Percentiles rank a stretch among this genome's conserved stretches.
These are phyloP conservation scores for Fusarium mundagurra DNA, from an alignment of 2,329 filamentous ascomycete genomes.

Conservation along the genomic window DNA sequence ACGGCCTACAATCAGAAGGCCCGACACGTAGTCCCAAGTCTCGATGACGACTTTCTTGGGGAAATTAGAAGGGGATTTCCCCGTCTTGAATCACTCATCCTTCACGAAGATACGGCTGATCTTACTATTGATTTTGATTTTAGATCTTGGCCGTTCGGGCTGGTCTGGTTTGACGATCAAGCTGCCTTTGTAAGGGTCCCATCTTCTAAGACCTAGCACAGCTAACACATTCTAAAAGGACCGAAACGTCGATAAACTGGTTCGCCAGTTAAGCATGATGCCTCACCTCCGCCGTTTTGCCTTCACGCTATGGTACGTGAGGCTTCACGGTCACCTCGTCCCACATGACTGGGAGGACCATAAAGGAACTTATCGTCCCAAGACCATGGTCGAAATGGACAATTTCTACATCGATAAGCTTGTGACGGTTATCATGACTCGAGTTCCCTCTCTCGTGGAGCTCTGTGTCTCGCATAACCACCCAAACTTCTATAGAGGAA, in stretches of 20 bases:
- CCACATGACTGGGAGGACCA: neutral
- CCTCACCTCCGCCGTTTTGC: neutral
- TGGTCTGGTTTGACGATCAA: neutral
- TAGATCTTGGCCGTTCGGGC: neutral
- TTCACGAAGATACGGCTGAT: neutral
- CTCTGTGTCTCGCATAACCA: neutral
- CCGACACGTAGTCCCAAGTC: no score
- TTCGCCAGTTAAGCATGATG: accelerated
- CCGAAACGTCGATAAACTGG: neutral
- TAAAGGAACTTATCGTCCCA: neutral
- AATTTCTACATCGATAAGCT: neutral
- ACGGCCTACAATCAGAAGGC: accelerated
- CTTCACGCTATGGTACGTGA: neutral
- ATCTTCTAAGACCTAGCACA: accelerated
- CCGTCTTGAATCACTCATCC: neutral
- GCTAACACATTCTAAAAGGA: neutral
- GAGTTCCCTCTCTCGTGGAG: neutral
- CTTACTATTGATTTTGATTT: neutral
- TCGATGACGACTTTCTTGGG: neutral
- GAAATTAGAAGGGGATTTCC: neutral
- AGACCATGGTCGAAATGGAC: neutral
- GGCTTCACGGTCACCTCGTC: neutral
- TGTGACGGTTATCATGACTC: neutral
- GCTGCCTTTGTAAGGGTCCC: neutral
- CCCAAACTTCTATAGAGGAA: neutral